Evolutionary conservation across 768 basidiomycete species (phyloP).

Genomic region (Tricholoma sp.): DNA sequence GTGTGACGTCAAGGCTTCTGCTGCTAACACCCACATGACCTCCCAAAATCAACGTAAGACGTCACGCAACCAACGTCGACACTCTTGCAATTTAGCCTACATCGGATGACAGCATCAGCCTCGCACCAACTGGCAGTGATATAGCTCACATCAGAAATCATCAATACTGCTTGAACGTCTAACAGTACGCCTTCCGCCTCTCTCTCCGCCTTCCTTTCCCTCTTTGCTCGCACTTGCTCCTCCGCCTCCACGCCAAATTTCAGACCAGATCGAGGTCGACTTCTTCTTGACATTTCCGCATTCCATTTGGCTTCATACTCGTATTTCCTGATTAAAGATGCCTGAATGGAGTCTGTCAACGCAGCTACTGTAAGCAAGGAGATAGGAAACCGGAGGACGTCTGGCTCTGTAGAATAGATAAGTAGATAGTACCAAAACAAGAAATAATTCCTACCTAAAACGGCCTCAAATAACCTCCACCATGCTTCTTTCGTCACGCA

Average conservation of each 20-base stretch:
- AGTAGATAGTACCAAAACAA: neutral
- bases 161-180: conserved; percentile 31
- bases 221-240: conserved; percentile 7
- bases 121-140: neutral
- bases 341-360: conserved; percentile 39
- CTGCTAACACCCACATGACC: too few relatives aligned
- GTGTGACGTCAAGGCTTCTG: too few relatives aligned
- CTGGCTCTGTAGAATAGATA: conserved; percentile 35
- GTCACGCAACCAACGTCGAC: neutral
- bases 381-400: conserved; percentile 46
- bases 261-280: neutral
- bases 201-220: conserved; percentile 18
- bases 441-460: conserved; percentile 30
- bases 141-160: conserved; percentile 31
- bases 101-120: neutral
- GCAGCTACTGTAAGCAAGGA: conserved; percentile 51
- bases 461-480: conserved; percentile 40
- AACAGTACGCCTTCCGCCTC: conserved; percentile 31
- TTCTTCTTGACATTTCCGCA: conserved; percentile 9
- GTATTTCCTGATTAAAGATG: conserved; percentile 32
- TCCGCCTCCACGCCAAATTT: neutral
- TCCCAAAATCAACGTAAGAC: neutral
- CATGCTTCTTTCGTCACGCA: conserved; percentile 42
- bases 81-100: neutral
- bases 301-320: conserved; percentile 27